Evolutionary conservation across 2,329 filamentous ascomycete genomes (phyloP), one percentile per base, ranked within the genome.

Genomic region (Trichoderma oligosporum): DNA sequence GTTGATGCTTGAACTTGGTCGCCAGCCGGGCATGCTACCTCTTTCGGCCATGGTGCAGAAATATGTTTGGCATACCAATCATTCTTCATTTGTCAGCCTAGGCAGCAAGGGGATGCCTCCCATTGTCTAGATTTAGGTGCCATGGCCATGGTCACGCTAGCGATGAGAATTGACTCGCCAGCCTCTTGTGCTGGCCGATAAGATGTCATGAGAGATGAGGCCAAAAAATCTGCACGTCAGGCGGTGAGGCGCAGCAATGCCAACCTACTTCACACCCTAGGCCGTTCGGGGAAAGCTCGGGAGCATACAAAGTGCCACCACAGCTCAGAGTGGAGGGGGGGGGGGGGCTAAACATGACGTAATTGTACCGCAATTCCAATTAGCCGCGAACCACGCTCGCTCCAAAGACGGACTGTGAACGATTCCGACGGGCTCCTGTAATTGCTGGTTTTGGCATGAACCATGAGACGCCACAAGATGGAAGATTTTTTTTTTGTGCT

Each of bases 11-110:
- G 31, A 27, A 12, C 31, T 36, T 55, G 51, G 45, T 41, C 20
- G 24, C 24, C 22, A 45, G 36, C n/a, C 62, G 62, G 63, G 61
- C 60, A 46, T 61, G 60, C 56, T 65, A 57, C 63, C 63, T 59
- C n/a, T 60, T 61, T 61, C 16, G 59, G 61, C 22, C 44, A 54
- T 60, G 57, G 60, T 27, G 42, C 36, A 25, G 20, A 14, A 12
- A 16, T n/a, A 47, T 6, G 11, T 14, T 5, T 35, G 31, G 55
- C 22, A 12, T 52, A 33, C 38, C 42, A 48, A 24, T 6, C 36
- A 27, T 42, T 52, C 39, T 44, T 38, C 49, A 45, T 58, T 58
- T 58, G 59, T 61, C 59, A 61, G 57, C 59, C 38, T 36, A 36
- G 25, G 29, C 46, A 27, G 25, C n/a, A 12, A 22, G 33, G 47